Evolutionary conservation across 495 filamentous ascomycete species (phyloP), one percentile per base, ranked within the genome.

Genomic region (Aspergillus asperescens): DNA sequence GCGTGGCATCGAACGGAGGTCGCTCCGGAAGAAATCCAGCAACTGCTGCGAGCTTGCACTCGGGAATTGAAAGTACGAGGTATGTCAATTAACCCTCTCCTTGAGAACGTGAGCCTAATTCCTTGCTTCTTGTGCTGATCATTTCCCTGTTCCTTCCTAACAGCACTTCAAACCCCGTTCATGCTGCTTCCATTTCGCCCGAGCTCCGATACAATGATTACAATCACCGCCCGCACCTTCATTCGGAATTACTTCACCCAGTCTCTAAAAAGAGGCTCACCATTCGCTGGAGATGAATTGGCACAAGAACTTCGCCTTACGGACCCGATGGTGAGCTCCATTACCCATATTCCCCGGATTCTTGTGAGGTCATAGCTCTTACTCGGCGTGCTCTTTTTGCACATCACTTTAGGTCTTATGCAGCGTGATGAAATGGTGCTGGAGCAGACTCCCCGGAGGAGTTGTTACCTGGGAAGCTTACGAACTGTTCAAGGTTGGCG

Each of bases 361-460:
- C 8, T 15, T 49, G 37, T 20, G 8, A 8, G 29, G 2, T 9
- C 42, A 54, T 9, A 42, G n/a, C 20, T 39, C 27, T 31, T 7
- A 43, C 13, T 20, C 25, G 24, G 31, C 23, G 27, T 25, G 25
- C 27, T 20, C 15, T 19, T 38, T 25, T 34, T 16, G 5, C n/a
- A 7, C 23, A 5, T 49, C 25, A 18, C 25, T 41, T 29, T 60
- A 95, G 90, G 91, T 95, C 48, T 77, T 98, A 39, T 90, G 88
- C 57, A 91, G 90, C 62, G 89, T 96, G 25, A 73, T 96, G 57
- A 98, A 97, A 77, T 98, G 93, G 93, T 96, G 93, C 67, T 98
- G 93, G 93, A 90, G 89, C 68, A 81, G 93, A 77, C 74, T 98
- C 31, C 82, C 86, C 31, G 90, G 92, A 43, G 93, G 93, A 60